Evolutionary conservation across 2,329 filamentous ascomycete genomes (phyloP).

Genomic region (Aspergillus cejpii): DNA sequence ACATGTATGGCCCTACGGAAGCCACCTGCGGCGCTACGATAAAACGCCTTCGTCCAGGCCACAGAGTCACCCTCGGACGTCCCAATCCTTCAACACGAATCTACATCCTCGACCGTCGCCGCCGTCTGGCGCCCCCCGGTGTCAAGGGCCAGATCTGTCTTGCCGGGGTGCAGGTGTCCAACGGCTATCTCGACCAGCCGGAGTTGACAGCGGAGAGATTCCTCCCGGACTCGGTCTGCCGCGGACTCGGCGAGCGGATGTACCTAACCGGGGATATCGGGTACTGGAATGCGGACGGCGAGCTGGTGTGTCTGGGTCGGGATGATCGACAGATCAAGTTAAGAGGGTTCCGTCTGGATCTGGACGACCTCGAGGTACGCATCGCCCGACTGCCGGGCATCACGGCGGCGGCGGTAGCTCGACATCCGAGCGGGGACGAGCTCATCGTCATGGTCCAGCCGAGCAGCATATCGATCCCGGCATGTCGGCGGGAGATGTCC

Average conservation of each 20-base stretch:
- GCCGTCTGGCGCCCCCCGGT: constrained; percentile 28
- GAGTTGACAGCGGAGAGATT: constrained; percentile 25
- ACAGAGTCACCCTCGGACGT: constrained; percentile 34
- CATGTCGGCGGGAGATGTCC: not conserved
- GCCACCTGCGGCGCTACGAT: constrained; percentile 37
- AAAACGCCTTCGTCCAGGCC: constrained; percentile 18
- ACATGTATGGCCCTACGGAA: constrained; percentile 44
- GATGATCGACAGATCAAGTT: constrained; percentile 41
- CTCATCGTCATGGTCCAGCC: not conserved
- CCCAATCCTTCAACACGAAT: constrained; percentile 34
- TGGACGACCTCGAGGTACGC: constrained; percentile 29
- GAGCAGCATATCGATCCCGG: not conserved
- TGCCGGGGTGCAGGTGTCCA: constrained; percentile 40
- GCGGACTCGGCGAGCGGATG: constrained; percentile 24
- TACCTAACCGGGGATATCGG: constrained; percentile 42
- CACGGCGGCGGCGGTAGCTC: constrained; percentile 1
- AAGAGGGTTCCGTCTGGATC: constrained; percentile 36
- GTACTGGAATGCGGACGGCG: constrained; percentile 32
- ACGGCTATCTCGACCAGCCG: constrained; percentile 38
- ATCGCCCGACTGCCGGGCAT: not conserved
- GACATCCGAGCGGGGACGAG: not conserved
- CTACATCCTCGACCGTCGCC: constrained; percentile 39
- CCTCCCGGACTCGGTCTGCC: constrained; percentile 24
- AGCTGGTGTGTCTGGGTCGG: constrained; percentile 38
- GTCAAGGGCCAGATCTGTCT: constrained; percentile 40